phyloP scores from a whole-genome alignment of 805 yeast species.

The Schwanniomyces sp. region DNA sequence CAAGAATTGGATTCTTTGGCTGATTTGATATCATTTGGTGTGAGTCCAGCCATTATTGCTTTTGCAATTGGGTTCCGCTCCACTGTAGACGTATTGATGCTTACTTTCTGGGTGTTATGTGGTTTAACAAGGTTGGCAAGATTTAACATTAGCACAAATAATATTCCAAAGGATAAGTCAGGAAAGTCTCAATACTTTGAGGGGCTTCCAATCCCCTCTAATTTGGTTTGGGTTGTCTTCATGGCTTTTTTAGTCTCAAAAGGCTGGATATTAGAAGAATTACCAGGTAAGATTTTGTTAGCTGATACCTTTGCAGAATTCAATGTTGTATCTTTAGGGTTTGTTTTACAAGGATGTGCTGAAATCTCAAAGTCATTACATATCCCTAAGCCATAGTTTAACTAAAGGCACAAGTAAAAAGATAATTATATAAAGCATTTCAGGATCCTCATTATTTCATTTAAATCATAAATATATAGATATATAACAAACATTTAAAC shows the following conservation, averaged over 20 bases:
- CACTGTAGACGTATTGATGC: slow-evolving; percentile 71
- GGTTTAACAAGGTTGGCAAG: slow-evolving; percentile 93
- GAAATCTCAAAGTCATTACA: slow-evolving; percentile 89
- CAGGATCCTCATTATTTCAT: neutral
- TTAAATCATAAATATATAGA: neutral
- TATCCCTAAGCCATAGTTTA: slow-evolving; percentile 77
- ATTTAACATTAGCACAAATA: slow-evolving; percentile 90
- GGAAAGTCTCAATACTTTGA: slow-evolving; percentile 94
- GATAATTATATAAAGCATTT: neutral
- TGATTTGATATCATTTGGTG: slow-evolving; percentile 91
- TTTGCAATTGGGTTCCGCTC: slow-evolving; percentile 88
- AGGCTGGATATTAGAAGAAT: slow-evolving; percentile 44
- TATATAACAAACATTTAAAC: neutral
- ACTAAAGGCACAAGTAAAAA: neutral
- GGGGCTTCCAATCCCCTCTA: slow-evolving; percentile 94
- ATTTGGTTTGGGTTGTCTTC: slow-evolving; percentile 67
- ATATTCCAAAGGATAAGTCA: slow-evolving; percentile 81
- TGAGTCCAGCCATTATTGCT: slow-evolving; percentile 92
- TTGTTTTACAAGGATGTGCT: slow-evolving; percentile 80
- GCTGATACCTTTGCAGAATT: slow-evolving; percentile 62
- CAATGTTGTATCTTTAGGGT: slow-evolving; percentile 67
- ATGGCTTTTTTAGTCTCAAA: slow-evolving; percentile 70
- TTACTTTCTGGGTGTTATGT: slow-evolving; percentile 85
- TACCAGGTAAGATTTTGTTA: slow-evolving; percentile 69
- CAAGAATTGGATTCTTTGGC: slow-evolving; percentile 97